Base-by-base conservation (phyloP, 148 eudicot genomes). In the Dianthus caryophyllus region DNA sequence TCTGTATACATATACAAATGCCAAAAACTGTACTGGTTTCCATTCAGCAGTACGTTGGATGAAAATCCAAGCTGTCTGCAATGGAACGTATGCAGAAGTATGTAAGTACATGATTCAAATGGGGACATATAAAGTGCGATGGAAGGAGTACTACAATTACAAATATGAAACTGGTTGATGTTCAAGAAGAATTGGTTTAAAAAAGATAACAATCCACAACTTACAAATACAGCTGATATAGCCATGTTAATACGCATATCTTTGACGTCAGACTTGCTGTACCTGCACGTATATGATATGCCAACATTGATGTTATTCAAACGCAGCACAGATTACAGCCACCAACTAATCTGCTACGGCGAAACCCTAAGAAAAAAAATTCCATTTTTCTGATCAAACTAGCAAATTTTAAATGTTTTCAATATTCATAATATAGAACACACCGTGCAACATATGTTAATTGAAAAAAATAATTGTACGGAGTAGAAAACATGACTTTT, bases 161-260 rank as follows among this genome's bases (percentile, higher is more conserved):
- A 31, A 6, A 59, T 20, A 12, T 38, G 25, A 18, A 25, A 20
- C 26, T 2, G 18, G 18, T 13, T 12, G 16, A 18, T 18, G 36
- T 11, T 22, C n/a, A n/a, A n/a, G n/a, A n/a, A n/a, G n/a, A n/a
- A n/a, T 15, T 21, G 59, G 29, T 36, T 30, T 30, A 16, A n/a
- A 69, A 71, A 61, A 58, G 1, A 31, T 36, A 65, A 21, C 10
- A 36, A 5, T 48, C 48, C 61, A 71, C 33, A 36, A 83, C 98
- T 93, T 87, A 93, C 98, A 83, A 93, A 93, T 31, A 78, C 96
- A 80, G 88, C 87, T 41, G 98, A 78, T 78, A 93, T 87, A 57
- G 90, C 95, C 85, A 93, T 66, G 79, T 93, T 93, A 65, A 93
- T 93, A 61, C 73, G 88, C 62, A 83, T 78, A 76, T 93, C 98